Base-by-base conservation (phyloP, 2,329 filamentous ascomycete genomes). In the Clathrospora elynae region DNA sequence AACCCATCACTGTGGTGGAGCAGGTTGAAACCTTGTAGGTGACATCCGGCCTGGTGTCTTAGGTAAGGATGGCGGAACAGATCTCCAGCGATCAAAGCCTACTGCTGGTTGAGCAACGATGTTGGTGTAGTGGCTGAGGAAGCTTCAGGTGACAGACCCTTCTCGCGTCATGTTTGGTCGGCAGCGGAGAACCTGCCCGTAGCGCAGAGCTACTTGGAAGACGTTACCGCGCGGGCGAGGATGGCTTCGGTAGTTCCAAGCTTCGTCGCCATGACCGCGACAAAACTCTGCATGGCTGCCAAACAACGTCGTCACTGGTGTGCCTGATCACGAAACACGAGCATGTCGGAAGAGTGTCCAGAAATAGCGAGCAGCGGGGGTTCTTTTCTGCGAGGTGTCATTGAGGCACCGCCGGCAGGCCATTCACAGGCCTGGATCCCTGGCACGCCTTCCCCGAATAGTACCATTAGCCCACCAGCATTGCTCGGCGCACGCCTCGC, bases 1-100 rank as follows among this genome's bases (percentile, higher is more conserved):
- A 52, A 51, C 35, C 39, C 36, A 46, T 57, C 46, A 26, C 36
- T 43, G 39, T 40, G 49, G 43, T 39, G 38, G 46, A 42, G 40
- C 25, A 20, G 14, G 8, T 31, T 28, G 33, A 28, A 36, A 30
- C 29, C 33, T 31, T 42, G 22, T 30, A 46, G 29, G 42, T 50
- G 42, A 48, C 45, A 43, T 33, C 32, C 34, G 31, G 46, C 44
- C 36, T 33, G 16, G 19, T 41, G 32, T 44, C 38, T 53, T 53
- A 32, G 43, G 45, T 45, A 51, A 54, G 31, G 35, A 43, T 20
- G 29, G 29, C 11, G 35, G 43, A 43, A 33, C 44, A 36, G 28
- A 17, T 16, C 23, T 24, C 43, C 30, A 29, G 30, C 17, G 30
- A 32, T 11, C 4, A 19, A 12, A 41, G 24, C 40, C 31, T n/a